A percentile compares a stretch with the other conserved stretches of the same genome.
These are phyloP conservation scores for Daucus carota DNA, from an alignment of 129 eudicot species.

Conservation along the genomic window DH1_v3.0 NC_030383.2:4225501-4226000, in stretches of 20 bases:
- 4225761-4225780: background rate
- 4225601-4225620: conserved; percentile 27
- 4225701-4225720: background rate
- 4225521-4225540: background rate
- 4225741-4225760: background rate
- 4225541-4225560: conserved; percentile 34
- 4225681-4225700: background rate
- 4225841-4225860: background rate
- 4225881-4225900: background rate
- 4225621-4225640: conserved; percentile 35
- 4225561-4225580: conserved; percentile 27
- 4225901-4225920: background rate
- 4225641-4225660: conserved; percentile 5
- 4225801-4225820: background rate
- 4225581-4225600: conserved; percentile 26
- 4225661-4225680: background rate
- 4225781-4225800: background rate
- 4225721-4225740: background rate
- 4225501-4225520: background rate
- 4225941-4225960: no score
- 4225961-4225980: no score
- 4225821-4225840: background rate
- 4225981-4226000: no score
- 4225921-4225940: no score
- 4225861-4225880: background rate